Conservation (phyloP, 306 rosid species). For the Dalbergia oliveri region DNA sequence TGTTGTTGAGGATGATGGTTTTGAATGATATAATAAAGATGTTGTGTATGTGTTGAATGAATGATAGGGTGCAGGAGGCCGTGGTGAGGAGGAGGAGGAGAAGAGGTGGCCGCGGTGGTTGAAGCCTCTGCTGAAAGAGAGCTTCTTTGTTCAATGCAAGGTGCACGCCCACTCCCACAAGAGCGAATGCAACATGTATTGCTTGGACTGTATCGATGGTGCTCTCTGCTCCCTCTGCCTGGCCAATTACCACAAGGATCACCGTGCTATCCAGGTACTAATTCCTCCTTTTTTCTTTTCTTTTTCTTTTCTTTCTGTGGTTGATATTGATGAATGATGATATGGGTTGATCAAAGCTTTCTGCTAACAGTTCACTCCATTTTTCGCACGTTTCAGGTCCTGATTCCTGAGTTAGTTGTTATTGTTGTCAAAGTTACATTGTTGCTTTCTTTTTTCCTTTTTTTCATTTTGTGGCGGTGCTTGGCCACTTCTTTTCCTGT, state of each 20-base stretch:
- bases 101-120: conserved; percentile 99
- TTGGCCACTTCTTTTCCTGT: conserved; percentile 29
- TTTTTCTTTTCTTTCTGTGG: too few relatives aligned
- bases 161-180: conserved; percentile 89
- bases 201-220: conserved; percentile 95
- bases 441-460: too few relatives aligned
- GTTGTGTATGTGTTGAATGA: too few relatives aligned
- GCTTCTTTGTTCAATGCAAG: conserved; percentile 95
- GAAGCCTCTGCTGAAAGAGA: conserved; percentile 83
- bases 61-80: conserved; percentile 88
- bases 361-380: too few relatives aligned
- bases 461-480: too few relatives aligned
- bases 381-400: too few relatives aligned
- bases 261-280: conserved; percentile 86
- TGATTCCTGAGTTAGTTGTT: neutral
- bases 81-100: conserved; percentile 72
- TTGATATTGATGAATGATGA: too few relatives aligned
- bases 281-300: too few relatives aligned
- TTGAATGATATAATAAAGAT: neutral
- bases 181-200: conserved; percentile 98
- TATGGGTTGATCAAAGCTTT: too few relatives aligned
- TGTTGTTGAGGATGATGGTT: neutral
- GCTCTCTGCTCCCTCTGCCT: conserved; percentile 96
- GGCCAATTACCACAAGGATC: conserved; percentile 74
- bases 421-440: conserved; percentile 34